A percentile compares a stretch with the other conserved stretches of the same genome.
Conservation (phyloP, 805 yeast species). For the Metschnikowia noctiluminum region DNA sequence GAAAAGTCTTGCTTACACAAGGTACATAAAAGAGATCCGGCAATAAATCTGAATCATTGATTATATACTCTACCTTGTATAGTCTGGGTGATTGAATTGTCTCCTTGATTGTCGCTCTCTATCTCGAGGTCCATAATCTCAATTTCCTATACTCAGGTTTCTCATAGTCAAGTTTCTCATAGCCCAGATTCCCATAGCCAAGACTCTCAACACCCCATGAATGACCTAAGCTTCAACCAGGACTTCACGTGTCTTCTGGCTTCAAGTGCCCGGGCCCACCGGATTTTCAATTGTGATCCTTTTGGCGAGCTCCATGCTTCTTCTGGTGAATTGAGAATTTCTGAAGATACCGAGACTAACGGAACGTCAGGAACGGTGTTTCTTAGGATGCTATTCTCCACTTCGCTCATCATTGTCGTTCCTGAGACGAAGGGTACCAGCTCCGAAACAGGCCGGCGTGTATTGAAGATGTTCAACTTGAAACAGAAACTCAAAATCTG, state of each 20-base stretch:
- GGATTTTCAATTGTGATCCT: conserved; percentile 44
- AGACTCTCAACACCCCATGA: conserved; percentile 16
- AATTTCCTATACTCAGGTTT: no score
- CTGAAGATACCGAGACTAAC: neutral
- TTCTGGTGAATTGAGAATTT: conserved; percentile 5
- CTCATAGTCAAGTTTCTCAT: no score
- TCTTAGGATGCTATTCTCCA: conserved; percentile 39
- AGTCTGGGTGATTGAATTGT: no score
- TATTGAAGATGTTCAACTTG: conserved; percentile 37
- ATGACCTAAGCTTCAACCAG: conserved; percentile 41
- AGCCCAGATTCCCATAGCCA: no score
- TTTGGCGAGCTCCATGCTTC: conserved; percentile 41
- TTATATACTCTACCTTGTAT: no score
- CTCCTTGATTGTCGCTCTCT: no score
- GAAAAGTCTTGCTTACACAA: no score
- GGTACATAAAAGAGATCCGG: no score
- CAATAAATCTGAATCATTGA: no score
- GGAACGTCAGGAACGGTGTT: conserved; percentile 27
- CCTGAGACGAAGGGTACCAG: conserved; percentile 24
- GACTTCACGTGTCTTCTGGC: conserved; percentile 39
- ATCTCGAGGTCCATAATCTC: no score
- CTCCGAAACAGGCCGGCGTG: conserved; percentile 23
- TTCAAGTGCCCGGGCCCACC: conserved; percentile 30
- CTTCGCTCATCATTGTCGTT: conserved; percentile 39
- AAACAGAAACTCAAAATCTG: conserved; percentile 58